phyloP scores from a whole-genome alignment of 768 basidiomycete genomes.

The Gloeopeniophorella convolvens region DNA sequence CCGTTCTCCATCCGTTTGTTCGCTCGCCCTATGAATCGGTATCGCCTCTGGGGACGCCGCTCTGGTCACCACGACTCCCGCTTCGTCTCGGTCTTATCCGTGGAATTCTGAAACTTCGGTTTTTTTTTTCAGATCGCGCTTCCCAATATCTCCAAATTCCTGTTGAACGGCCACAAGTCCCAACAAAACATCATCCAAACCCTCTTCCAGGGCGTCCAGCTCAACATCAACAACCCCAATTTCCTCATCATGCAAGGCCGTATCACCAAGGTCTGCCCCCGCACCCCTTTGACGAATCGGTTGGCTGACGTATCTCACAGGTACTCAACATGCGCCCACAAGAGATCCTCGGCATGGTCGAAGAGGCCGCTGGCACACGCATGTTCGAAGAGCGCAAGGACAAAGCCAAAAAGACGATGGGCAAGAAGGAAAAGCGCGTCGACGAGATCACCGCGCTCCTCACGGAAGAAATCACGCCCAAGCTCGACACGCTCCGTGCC shows the following conservation, averaged over 20 bases:
- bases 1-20: not conserved
- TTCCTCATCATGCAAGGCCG: slow-evolving; percentile 99
- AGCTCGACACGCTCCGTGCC: slow-evolving; percentile 80
- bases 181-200: slow-evolving; percentile 80
- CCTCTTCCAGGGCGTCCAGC: slow-evolving; percentile 92
- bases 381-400: slow-evolving; percentile 99
- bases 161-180: slow-evolving; percentile 92
- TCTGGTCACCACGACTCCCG: not conserved
- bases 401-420: slow-evolving; percentile 93
- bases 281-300: not conserved
- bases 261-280: slow-evolving; percentile 77
- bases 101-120: not conserved
- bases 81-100: too few species aligned
- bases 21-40: not conserved
- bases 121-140: slow-evolving; percentile 64
- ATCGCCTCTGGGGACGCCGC: not conserved
- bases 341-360: slow-evolving; percentile 97
- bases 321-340: slow-evolving; percentile 97
- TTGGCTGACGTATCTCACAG: too few species aligned
- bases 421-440: slow-evolving; percentile 94
- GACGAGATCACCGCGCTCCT: slow-evolving; percentile 80
- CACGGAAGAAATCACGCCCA: slow-evolving; percentile 88
- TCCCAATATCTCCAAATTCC: slow-evolving; percentile 90
- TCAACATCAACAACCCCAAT: slow-evolving; percentile 99
- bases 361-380: slow-evolving; percentile 95